Evolutionary conservation across 1,139 yeast genomes (phyloP), one percentile per base, ranked within the genome.

Genomic region (Yamadazyma dushanensis): DNA sequence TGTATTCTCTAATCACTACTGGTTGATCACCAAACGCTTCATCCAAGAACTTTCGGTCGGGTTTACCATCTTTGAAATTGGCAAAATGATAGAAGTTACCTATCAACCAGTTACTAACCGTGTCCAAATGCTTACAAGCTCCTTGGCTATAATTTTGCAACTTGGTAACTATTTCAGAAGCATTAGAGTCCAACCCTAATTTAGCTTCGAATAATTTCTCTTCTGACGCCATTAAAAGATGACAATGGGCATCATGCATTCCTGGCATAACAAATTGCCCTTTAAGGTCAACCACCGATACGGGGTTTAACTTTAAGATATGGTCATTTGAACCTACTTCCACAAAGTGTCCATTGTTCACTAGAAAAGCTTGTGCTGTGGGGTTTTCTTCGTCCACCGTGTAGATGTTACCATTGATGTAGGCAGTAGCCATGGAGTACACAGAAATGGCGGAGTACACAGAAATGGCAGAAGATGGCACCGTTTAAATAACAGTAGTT

Each of bases 11-110:
- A 26, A 51, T 51, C 13, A 51, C 53, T 24, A 51, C 55, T 5
- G 55, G 55, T 35, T 50, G 55, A 36, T 51, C 56, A 20, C 55
- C 55, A 36, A 51, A 51, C n/a, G 56, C 56, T 8, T 51, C 55
- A 32, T 51, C 56, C 10, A 51, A 33, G 35, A 51, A 51, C 41
- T 51, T 33, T 19, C 55, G 35, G 35, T 51, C 56, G 6, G 56
- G 56, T 32, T 51, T 51, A 11, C 45, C 48, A 34, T 51, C 47
- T 31, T 47, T 41, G 36, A 51, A 51, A 18, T 36, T 40, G 23
- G 53, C 51, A 34, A 49, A 51, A 32, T 51, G 55, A 36, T 51
- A 51, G 38, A 50, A 51, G 36, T 51, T 51, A 13, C 56, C 56
- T 29, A 51, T 50, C 23, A 51, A 36, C 56, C 56, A 51, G 34